Conservation (phyloP, 495 filamentous ascomycete genomes). For the Neurospora terricola region DNA sequence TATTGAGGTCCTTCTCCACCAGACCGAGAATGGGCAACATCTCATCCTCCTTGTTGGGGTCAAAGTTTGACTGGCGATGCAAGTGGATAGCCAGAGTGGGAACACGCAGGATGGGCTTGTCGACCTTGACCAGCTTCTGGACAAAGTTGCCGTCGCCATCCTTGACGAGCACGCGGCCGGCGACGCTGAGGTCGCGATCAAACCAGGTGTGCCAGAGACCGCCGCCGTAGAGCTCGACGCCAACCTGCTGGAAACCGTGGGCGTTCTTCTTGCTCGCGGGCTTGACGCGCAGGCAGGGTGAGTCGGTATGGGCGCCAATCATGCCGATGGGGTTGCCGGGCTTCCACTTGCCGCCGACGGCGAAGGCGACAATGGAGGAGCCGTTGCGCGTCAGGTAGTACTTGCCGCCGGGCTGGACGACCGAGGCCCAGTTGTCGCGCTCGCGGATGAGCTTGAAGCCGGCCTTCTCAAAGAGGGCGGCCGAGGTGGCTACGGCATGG, state of each 20-base stretch:
- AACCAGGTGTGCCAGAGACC: slow-evolving; percentile 85
- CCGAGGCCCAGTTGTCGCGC: slow-evolving; percentile 76
- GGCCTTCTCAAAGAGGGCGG: slow-evolving; percentile 62
- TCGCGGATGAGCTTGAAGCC: slow-evolving; percentile 88
- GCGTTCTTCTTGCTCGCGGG: slow-evolving; percentile 76
- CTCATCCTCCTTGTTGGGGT: slow-evolving; percentile 95
- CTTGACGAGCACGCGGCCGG: slow-evolving; percentile 78
- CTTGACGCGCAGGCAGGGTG: slow-evolving; percentile 81
- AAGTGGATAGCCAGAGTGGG: slow-evolving; percentile 91
- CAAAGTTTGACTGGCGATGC: slow-evolving; percentile 71
- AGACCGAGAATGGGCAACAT: slow-evolving; percentile 88
- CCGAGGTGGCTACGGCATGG: slow-evolving; percentile 78
- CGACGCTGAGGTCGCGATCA: slow-evolving; percentile 86
- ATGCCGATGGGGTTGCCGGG: slow-evolving; percentile 89
- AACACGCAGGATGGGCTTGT: slow-evolving; percentile 82
- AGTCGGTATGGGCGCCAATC: slow-evolving; percentile 96
- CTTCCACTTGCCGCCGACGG: slow-evolving; percentile 86
- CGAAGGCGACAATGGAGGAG: slow-evolving; percentile 90
- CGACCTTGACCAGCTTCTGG: slow-evolving; percentile 83
- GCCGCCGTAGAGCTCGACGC: slow-evolving; percentile 92
- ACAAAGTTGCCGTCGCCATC: slow-evolving; percentile 61
- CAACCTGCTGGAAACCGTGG: slow-evolving; percentile 90
- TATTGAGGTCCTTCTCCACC: slow-evolving; percentile 77
- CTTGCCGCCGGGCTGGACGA: slow-evolving; percentile 76
- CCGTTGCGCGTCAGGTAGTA: slow-evolving; percentile 94